Base-by-base conservation (phyloP, 768 basidiomycete species). In the Pisolithus tinctorius region DNA sequence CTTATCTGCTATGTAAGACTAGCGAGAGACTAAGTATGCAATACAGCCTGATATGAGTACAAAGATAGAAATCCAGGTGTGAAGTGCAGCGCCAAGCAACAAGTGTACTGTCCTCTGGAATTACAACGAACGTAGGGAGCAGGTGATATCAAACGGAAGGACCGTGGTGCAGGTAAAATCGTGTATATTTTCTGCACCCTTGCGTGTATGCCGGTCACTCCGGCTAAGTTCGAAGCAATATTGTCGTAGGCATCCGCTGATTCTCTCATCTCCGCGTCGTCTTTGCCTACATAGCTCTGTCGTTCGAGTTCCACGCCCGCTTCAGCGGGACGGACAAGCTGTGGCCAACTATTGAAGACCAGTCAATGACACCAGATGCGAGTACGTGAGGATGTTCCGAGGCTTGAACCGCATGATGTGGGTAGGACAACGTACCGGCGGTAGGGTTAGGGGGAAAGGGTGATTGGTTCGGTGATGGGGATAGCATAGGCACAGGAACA, bases 301-400 rank as follows among this genome's bases (percentile, higher is more conserved):
- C 49, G 26, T 59, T 56, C 1, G 61, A 67, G 26, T 40, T 34
- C 67, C 65, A 61, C 11, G 64, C 39, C 20, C 65, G 65, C 45
- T 66, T 66, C 23, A 48, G 60, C 6, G 56, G 59, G 37, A 60
- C 62, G 0, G 44, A 38, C 13, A 48, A 48, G 3, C 57, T 57
- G 16, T 62, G 64, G 7, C 62, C 58, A 40, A 59, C 52, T 2
- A 68, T 62, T 2, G 64, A 66, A 9, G 65, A 63, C 64, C 65
- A 63, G 11, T 55, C 59, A 2, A 63, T 61, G 4, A 51, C 13
- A 34, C 13, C 34, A 13, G 34, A 34, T 7, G 37, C 7, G 20
- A 27, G 34, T 41, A n/a, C 25, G 29, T 36, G 41, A 37, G n/a
- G 14, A 30, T n/a, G 26, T 30, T 44, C 40, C 10, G 34, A n/a